Conservation (phyloP, 2,329 filamentous ascomycete genomes). For the Stagonosporopsis chrysanthemi region DNA sequence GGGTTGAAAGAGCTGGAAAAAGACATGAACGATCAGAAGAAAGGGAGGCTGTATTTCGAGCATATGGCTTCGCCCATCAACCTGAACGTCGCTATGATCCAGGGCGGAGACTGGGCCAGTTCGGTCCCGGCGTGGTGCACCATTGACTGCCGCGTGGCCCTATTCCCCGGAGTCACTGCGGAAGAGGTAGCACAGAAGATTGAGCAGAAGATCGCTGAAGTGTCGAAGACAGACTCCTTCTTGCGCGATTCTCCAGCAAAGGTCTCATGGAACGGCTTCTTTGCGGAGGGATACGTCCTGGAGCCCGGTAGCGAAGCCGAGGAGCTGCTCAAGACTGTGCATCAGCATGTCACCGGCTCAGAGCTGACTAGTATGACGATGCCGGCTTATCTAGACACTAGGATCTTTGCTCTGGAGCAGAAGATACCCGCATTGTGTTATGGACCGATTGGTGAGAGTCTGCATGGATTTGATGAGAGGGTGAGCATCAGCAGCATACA, state of each 20-base stretch:
- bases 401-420: slow-evolving; percentile 29
- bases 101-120: slow-evolving; percentile 33
- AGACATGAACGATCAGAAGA: slow-evolving; percentile 28
- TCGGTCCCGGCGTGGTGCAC: slow-evolving; percentile 32
- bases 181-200: slow-evolving; percentile 28
- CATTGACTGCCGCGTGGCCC: slow-evolving; percentile 32
- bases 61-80: slow-evolving; percentile 26
- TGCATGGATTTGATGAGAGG: slow-evolving; percentile 30
- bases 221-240: slow-evolving; percentile 20
- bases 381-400: slow-evolving; percentile 27
- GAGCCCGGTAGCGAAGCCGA: slow-evolving; percentile 28
- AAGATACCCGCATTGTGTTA: slow-evolving; percentile 33
- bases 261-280: slow-evolving; percentile 33
- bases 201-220: slow-evolving; percentile 18
- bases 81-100: slow-evolving; percentile 32
- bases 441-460: slow-evolving; percentile 24
- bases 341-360: slow-evolving; percentile 24
- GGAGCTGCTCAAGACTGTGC: slow-evolving; percentile 20
- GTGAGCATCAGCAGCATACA: slow-evolving; percentile 31
- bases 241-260: slow-evolving; percentile 26
- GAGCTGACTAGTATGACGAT: slow-evolving; percentile 24
- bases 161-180: slow-evolving; percentile 28
- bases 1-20: slow-evolving; percentile 28
- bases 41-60: slow-evolving; percentile 25
- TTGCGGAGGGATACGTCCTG: slow-evolving; percentile 30